A percentile compares a stretch with the other conserved stretches of the same genome.
Conservation (phyloP, 148 eudicot species). For the Fagopyrum esculentum region DNA sequence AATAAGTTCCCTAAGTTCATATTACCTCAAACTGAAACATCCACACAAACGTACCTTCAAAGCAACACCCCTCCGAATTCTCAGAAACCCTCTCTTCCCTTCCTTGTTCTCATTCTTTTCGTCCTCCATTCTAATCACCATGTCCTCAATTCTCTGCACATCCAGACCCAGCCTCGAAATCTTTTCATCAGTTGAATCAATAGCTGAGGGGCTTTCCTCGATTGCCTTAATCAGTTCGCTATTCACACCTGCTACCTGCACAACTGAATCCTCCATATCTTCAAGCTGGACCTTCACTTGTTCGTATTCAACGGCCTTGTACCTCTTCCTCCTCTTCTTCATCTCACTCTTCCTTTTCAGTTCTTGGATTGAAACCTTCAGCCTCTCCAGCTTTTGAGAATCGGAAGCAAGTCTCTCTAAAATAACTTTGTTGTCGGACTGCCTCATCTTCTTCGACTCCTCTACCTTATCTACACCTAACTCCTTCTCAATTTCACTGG, state of each 20-base stretch:
- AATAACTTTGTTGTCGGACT: constrained; percentile 28
- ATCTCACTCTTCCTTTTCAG: constrained; percentile 50
- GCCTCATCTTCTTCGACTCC: constrained; percentile 21
- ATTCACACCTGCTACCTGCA: constrained; percentile 52
- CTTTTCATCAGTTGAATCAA: constrained; percentile 36
- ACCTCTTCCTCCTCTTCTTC: constrained; percentile 34
- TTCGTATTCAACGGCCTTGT: constrained; percentile 39
- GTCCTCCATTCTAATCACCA: constrained; percentile 52
- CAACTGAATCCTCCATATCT: constrained; percentile 49
- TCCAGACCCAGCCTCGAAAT: constrained; percentile 56
- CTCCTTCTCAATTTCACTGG: constrained; percentile 52
- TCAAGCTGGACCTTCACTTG: constrained; percentile 48
- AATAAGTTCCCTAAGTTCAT: not conserved
- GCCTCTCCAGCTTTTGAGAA: constrained; percentile 43
- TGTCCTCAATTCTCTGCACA: constrained; percentile 55
- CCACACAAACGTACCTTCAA: constrained; percentile 60
- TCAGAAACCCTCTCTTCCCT: constrained; percentile 31
- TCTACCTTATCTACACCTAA: constrained; percentile 64
- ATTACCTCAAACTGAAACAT: constrained; percentile 33
- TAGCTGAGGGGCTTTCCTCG: constrained; percentile 34
- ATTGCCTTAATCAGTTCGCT: constrained; percentile 32
- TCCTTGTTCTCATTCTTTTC: constrained; percentile 38
- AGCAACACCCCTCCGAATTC: constrained; percentile 38
- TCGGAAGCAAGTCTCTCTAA: constrained; percentile 59
- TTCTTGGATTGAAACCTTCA: constrained; percentile 45